Evolutionary conservation across 2,329 filamentous ascomycete genomes (phyloP), one percentile per base, ranked within the genome.

Genomic region (Fusarium tuaranense): DNA sequence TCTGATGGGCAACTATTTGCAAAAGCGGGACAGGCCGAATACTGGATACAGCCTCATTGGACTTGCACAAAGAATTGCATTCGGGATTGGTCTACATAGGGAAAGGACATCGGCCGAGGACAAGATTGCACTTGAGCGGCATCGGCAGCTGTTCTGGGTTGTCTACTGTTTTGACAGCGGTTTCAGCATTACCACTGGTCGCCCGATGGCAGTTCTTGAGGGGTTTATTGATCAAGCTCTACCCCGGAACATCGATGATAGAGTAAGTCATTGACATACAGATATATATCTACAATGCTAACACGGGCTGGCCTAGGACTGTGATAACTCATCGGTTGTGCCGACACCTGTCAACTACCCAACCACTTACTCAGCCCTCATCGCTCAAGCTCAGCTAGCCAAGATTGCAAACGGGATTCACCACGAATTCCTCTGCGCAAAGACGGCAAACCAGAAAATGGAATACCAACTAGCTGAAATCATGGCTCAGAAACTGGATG

Each of bases 1-100:
- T 3, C 76, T 87, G 5, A 82, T 83, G 74, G 82, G 82, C 1
- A 87, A 87, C 57, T 87, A 88, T 74, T 80, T 87, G 1, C 86
- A 88, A 58, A 87, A 87, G 72, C 80, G 83, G 32, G 84, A 87
- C 63, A 78, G 84, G 0, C 85, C 86, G 5, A 88, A 88, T 68
- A 87, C 86, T 0, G 85, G 85, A 2, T 87, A 87, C 73, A 87
- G 87, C 68, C 85, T 86, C 48, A 82, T 87, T 39, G 86, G 86
- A 0, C 82, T 87, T 34, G 86, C 86, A 1, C 83, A 85, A 38
- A 80, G 85, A 34, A 85, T 87, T 81, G 86, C 86, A 0, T 78
- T 87, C 6, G 85, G 86, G 0, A 73, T 88, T 10, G 86, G 87
- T 0, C 78, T 88, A 1, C 86, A 88, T 69, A 81, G 83, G 5